Conservation (phyloP, 305 asterid species). For the Fraxinus paxiana region DNA sequence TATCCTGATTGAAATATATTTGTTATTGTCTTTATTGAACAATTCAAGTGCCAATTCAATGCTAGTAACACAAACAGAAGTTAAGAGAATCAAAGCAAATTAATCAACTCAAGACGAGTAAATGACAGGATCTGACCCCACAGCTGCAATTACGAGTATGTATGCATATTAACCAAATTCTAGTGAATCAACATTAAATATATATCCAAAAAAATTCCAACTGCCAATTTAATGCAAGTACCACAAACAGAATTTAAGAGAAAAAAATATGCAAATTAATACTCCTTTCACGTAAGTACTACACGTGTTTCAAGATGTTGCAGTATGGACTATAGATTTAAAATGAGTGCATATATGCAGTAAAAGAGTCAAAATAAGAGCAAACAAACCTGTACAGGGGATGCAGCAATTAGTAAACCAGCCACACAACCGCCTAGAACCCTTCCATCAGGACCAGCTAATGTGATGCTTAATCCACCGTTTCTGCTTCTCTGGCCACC, state of each 20-base stretch:
- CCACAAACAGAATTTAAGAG: too few species aligned
- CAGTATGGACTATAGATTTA: not conserved
- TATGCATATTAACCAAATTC: not conserved
- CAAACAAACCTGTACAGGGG: slow-evolving; percentile 57
- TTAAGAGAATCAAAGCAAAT: not conserved
- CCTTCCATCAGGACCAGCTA: slow-evolving; percentile 57
- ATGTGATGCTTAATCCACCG: slow-evolving; percentile 53
- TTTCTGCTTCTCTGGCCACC: slow-evolving; percentile 52
- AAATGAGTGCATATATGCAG: not conserved
- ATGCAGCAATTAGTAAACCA: slow-evolving; percentile 50
- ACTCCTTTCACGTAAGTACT: not conserved
- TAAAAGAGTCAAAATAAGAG: not conserved
- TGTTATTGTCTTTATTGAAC: not conserved
- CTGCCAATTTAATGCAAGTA: too few species aligned
- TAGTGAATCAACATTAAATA: not conserved
- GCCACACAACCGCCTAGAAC: slow-evolving; percentile 63
- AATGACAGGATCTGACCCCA: not conserved
- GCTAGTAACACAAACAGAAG: not conserved
- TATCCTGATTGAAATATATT: not conserved
- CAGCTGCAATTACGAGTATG: not conserved
- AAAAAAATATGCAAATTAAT: too few species aligned
- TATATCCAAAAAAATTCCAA: not conserved
- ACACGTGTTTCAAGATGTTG: not conserved
- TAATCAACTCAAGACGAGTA: not conserved
- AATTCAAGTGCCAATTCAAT: not conserved